These are phyloP conservation scores for Porphyrellus cyaneotinctus DNA, from an alignment of 768 basidiomycete genomes.

Conservation along the genomic window DNA sequence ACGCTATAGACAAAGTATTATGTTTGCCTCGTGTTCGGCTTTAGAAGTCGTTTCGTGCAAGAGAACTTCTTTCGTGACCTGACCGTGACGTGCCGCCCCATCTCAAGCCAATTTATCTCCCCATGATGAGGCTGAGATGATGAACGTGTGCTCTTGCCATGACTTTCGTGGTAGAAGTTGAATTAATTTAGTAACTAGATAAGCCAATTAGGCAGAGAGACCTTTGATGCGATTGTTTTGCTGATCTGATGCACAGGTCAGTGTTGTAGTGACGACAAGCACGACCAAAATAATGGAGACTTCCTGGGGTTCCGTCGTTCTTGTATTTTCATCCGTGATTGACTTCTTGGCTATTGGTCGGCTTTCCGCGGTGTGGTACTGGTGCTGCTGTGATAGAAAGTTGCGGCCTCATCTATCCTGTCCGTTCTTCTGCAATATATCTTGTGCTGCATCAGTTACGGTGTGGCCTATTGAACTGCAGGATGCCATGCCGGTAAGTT, in stretches of 20 bases:
- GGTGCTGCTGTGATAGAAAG: neutral
- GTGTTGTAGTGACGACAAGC: constrained; percentile 10
- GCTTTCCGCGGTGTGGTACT: constrained; percentile 23
- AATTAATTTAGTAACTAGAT: neutral
- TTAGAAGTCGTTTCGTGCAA: constrained; percentile 6
- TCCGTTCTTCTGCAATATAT: constrained; percentile 11
- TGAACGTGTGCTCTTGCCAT: neutral
- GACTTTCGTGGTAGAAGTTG: neutral
- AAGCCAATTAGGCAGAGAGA: neutral
- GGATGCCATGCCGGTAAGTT: neutral
- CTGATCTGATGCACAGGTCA: constrained; percentile 8
- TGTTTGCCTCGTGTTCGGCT: constrained; percentile 17
- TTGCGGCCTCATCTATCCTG: neutral
- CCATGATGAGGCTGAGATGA: neutral
- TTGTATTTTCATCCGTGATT: constrained; percentile 12
- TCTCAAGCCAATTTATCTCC: constrained; percentile 4
- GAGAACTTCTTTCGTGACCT: constrained; percentile 1
- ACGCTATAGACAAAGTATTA: constrained; percentile 3
- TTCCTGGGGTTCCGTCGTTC: neutral
- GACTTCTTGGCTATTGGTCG: constrained; percentile 18
- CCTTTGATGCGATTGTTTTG: neutral
- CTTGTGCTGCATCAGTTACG: constrained; percentile 1
- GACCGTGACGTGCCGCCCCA: neutral
- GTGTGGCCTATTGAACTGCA: neutral
- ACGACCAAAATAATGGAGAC: neutral